Evolutionary conservation across 73 alveolate genomes (phyloP).

Genomic region (Stentor roeselii): DNA sequence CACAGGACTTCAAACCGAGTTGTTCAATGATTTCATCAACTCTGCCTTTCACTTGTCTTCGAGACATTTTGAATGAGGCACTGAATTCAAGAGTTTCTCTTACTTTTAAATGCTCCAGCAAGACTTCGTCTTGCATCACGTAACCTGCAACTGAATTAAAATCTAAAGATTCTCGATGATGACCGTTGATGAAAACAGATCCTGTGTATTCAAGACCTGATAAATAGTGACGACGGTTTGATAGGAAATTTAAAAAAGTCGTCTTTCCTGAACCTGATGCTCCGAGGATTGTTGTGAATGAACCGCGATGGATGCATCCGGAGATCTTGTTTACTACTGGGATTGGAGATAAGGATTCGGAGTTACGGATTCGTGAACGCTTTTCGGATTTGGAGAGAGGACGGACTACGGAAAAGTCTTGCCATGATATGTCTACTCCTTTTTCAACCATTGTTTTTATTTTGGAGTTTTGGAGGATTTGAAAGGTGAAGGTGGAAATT

Average conservation of each 20-base stretch:
- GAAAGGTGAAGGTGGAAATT: too few relatives aligned
- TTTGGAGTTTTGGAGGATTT: too few relatives aligned
- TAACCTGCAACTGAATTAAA: conserved; percentile 42
- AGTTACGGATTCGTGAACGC: background rate
- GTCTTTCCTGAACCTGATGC: conserved; percentile 76
- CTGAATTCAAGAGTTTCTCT: conserved; percentile 56
- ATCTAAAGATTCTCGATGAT: background rate
- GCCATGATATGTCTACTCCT: conserved; percentile 1
- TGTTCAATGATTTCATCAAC: conserved; percentile 57
- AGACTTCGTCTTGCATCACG: conserved; percentile 57
- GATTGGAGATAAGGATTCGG: too few relatives aligned
- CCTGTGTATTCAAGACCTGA: background rate
- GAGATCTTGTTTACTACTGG: conserved; percentile 37
- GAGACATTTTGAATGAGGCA: conserved; percentile 37
- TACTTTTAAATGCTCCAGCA: conserved; percentile 37
- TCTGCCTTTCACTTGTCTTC: conserved; percentile 32
- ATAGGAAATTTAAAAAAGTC: conserved; percentile 55
- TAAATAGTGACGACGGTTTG: conserved; percentile 18
- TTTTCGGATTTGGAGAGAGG: background rate
- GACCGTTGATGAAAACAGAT: background rate
- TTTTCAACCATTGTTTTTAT: too few relatives aligned
- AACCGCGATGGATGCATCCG: conserved; percentile 38
- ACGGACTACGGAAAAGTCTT: background rate
- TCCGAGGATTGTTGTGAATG: conserved; percentile 36
- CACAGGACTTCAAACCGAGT: conserved; percentile 37